Evolutionary conservation across 106 monocot genomes (phyloP).

Genomic region (Apostasia shenzhenica): DNA sequence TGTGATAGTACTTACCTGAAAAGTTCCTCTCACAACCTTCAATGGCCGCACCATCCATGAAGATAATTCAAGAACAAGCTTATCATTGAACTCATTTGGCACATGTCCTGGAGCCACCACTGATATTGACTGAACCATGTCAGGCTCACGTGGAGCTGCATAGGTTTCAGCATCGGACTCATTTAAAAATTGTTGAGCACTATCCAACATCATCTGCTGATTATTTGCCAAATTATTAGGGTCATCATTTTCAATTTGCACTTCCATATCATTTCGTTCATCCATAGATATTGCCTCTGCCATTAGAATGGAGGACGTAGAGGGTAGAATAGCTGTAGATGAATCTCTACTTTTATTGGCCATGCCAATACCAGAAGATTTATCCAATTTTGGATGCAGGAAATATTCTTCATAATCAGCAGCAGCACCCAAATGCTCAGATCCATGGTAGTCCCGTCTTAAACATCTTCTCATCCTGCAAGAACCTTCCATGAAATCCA

Average conservation of each 20-base stretch:
- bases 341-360: conserved; percentile 30
- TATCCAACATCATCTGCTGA: conserved; percentile 27
- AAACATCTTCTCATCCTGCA: conserved; percentile 86
- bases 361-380: conserved; percentile 14
- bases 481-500: conserved; percentile 82
- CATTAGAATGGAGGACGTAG: conserved; percentile 61
- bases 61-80: conserved; percentile 74
- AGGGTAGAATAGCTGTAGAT: conserved; percentile 37
- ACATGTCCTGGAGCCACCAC: conserved; percentile 42
- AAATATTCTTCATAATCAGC: conserved; percentile 70
- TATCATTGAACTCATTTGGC: conserved; percentile 86
- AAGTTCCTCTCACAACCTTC: conserved; percentile 81
- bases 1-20: conserved; percentile 51
- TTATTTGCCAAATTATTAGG: conserved; percentile 19
- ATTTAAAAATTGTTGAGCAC: conserved; percentile 26
- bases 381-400: conserved; percentile 22
- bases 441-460: conserved; percentile 75
- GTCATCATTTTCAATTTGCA: conserved; percentile 45
- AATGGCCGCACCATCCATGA: conserved; percentile 83
- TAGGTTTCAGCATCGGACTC: conserved; percentile 31
- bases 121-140: conserved; percentile 31
- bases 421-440: conserved; percentile 86
- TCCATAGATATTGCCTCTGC: conserved; percentile 69
- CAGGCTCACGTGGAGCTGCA: conserved; percentile 31
- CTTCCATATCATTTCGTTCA: conserved; percentile 62